Evolutionary conservation across 2,329 filamentous ascomycete genomes (phyloP), one percentile per base, ranked within the genome.

Genomic region (Leptosphaerulina australis): DNA sequence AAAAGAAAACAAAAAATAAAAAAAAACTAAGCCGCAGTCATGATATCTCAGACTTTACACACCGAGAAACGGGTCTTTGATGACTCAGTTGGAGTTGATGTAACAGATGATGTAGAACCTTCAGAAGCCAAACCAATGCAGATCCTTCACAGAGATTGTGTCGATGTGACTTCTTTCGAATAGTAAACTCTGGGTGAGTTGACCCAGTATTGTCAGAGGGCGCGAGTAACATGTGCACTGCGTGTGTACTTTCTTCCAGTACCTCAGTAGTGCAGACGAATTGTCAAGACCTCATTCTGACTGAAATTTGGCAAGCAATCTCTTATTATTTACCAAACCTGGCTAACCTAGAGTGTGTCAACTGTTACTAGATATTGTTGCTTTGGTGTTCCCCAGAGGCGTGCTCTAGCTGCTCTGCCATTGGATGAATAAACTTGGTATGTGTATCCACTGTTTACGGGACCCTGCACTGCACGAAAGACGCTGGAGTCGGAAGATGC

Each of bases 201-300:
- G 18, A 8, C 30, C 38, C 8, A 31, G 33, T 28, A 9, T 12
- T 24, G 45, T 24, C 14, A 33, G 17, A 49, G 31, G 45, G 45
- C 38, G 45, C n/a, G 31, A 9, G 28, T 29, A 12, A n/a, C 28
- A 29, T 29, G 28, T 12, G 9, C 18, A 22, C 7, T 12, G 17
- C 17, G 10, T 21, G 8, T 50, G 21, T 44, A 24, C 21, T 33
- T 38, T 26, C 46, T 28, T 9, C n/a, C 9, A 28, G 20, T 12
- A 17, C 26, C 17, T 11, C 12, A 34, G 38, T 21, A 39, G 46
- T 39, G 46, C 33, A 21, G 5, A 33, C 22, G 39, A 36, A 37
- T 12, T 4, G n/a, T 11, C 10, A 6, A 6, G 17, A 17, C 17
- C 17, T 14, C 15, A n/a, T 15, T 37, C 25, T 8, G 17, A 18